Evolutionary conservation across 2,329 filamentous ascomycete species (phyloP).

Genomic region (Sarocladiaceae sp.): DNA sequence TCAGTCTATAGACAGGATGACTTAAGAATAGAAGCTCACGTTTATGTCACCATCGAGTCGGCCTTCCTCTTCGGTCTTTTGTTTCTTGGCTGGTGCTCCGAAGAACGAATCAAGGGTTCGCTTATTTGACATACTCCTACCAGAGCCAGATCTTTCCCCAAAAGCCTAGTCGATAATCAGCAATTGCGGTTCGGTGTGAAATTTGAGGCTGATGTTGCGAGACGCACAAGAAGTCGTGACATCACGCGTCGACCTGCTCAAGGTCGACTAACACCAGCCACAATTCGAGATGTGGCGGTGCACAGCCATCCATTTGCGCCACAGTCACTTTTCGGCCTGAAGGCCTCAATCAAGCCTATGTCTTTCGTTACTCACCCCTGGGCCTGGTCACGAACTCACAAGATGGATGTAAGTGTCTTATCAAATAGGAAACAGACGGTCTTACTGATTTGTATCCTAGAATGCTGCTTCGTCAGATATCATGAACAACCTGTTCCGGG

Average conservation of each 20-base stretch:
- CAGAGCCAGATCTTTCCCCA: no score
- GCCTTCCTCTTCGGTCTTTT: conserved; percentile 2
- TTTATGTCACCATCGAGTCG: neutral
- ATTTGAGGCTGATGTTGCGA: no score
- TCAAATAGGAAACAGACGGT: neutral
- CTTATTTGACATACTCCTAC: conserved; percentile 40
- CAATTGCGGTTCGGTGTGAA: neutral
- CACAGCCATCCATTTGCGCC: neutral
- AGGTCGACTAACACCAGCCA: conserved; percentile 3
- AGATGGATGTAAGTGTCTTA: conserved; percentile 5
- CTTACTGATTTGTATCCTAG: neutral
- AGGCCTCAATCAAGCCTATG: conserved; percentile 1
- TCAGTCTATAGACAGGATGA: neutral
- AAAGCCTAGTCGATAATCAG: no score
- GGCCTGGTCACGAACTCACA: no score
- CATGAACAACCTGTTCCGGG: conserved; percentile 59
- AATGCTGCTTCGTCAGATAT: neutral
- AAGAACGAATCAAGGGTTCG: conserved; percentile 68
- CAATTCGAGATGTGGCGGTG: conserved; percentile 1
- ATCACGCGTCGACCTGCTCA: conserved; percentile 3
- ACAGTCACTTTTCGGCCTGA: conserved; percentile 7
- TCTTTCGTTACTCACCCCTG: neutral
- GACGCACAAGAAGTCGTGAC: conserved; percentile 3
- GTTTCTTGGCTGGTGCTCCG: conserved; percentile 37
- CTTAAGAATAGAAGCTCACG: neutral